Percentiles rank a stretch among this genome's conserved stretches.
Evolutionary conservation across 192 early-diverging fungal species (phyloP).

Genomic region (Linnemannia hyalina): DNA sequence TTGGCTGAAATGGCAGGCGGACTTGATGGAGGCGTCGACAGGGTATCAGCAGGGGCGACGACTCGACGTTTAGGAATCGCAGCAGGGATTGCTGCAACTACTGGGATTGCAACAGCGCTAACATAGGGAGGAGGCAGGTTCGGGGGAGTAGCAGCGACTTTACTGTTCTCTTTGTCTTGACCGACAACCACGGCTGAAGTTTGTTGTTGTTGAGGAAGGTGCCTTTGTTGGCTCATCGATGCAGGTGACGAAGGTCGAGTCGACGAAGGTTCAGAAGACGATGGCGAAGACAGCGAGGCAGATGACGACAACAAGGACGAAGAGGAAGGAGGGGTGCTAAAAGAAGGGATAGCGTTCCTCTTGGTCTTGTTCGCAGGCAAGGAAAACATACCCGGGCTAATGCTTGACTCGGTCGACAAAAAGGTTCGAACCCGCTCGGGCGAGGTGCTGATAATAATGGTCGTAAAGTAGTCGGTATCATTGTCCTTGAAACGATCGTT

Average conservation of each 20-base stretch:
- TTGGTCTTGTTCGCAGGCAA: conserved; percentile 26
- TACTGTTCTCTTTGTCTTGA: background rate
- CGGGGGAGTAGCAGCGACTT: conserved; percentile 2
- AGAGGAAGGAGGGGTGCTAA: background rate
- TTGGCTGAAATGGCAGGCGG: conserved; percentile 1
- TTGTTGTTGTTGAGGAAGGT: background rate
- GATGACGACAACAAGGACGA: background rate
- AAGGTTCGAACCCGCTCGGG: conserved; percentile 31
- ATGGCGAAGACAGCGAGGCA: background rate
- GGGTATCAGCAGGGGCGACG: conserved; percentile 11
- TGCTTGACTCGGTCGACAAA: conserved; percentile 39
- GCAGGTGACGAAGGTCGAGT: background rate
- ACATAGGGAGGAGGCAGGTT: background rate
- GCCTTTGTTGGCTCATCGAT: background rate
- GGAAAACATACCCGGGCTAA: conserved; percentile 48
- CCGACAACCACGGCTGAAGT: background rate
- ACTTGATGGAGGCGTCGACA: conserved; percentile 25
- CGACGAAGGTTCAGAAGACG: background rate
- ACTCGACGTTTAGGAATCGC: background rate
- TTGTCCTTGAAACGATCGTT: conserved; percentile 2
- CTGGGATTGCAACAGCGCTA: background rate
- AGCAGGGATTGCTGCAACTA: background rate
- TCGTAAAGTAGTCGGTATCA: conserved; percentile 20
- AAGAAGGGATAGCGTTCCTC: conserved; percentile 22
- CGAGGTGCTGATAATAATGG: conserved; percentile 23